Base-by-base conservation (phyloP, 164 flowering plant genomes). In the Aristolochia contorta region DNA sequence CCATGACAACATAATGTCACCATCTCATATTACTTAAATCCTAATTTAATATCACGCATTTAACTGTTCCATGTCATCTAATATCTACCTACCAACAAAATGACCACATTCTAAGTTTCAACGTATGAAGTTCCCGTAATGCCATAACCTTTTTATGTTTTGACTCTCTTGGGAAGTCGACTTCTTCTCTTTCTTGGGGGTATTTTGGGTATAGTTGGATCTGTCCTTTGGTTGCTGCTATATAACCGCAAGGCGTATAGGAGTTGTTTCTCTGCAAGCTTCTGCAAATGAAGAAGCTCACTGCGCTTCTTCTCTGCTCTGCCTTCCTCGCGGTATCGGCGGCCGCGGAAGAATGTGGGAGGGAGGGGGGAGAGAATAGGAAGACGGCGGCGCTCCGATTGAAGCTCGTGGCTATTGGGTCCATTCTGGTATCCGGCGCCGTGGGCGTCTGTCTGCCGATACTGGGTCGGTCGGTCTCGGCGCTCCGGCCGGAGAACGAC, bases 361-460 rank as follows among this genome's bases (percentile, higher is more conserved):
- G 20, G 2, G 71, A 64, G 0, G 32, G 24, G 2, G 59, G 22
- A 9, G 66, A 22, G 7, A 56, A 62, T 15, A 33, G 69, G 61
- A 69, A 65, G 24, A 16, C 2, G 9, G 20, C 62, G 32, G 74
- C 74, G 1, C 67, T 62, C 0, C 68, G 61, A 12, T 67, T 59
- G 54, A 72, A 71, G 50, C 2, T 75, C 1, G 70, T 51, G 2
- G 79, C 76, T 0, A 58, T 75, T 3, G 62, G 50, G 0, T 60
- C 79, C 3, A 72, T 75, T 19, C 71, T 75, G 5, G 56, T 56
- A 0, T 69, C 72, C 1, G 58, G 79, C 1, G 63, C 58, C 0
- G 23, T 70, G 0, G 79, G 79, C 0, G 72, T 75, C 4, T 64
- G 62, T 15, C 49, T 75, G 16, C 76, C 79, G 3, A 49, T 72